phyloP scores from a whole-genome alignment of 331 rosid genomes.

The Acacia pycnantha region DNA sequence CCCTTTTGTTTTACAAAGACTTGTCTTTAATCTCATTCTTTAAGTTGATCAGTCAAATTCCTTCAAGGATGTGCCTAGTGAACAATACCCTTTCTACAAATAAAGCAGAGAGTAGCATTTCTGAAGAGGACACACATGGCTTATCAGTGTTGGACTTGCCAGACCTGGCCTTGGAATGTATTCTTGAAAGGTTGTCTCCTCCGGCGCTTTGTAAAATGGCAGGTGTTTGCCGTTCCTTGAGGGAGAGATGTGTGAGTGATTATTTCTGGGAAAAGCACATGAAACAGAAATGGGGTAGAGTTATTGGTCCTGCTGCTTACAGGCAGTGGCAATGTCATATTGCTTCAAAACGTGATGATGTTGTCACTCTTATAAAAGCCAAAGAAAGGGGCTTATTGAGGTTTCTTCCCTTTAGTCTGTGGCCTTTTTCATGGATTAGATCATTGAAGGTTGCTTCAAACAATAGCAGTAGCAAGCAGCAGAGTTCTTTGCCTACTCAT shows the following conservation, averaged over 20 bases:
- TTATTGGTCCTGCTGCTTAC: constrained; percentile 77
- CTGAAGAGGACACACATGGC: constrained; percentile 45
- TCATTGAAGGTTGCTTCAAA: constrained; percentile 40
- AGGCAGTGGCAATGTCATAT: constrained; percentile 81
- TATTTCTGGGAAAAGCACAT: constrained; percentile 90
- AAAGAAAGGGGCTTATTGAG: constrained; percentile 59
- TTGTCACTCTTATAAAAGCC: constrained; percentile 40
- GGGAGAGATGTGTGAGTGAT: constrained; percentile 81
- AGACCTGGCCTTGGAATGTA: constrained; percentile 75
- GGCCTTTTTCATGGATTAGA: constrained; percentile 88
- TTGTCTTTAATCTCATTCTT: constrained; percentile 35
- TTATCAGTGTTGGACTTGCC: constrained; percentile 83
- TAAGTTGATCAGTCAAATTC: constrained; percentile 40
- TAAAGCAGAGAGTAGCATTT: constrained; percentile 45
- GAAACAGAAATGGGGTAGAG: constrained; percentile 81
- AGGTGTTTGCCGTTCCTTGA: constrained; percentile 70
- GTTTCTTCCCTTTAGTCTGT: constrained; percentile 52
- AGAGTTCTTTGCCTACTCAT: constrained; percentile 54
- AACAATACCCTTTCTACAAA: constrained; percentile 46
- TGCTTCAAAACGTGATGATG: constrained; percentile 50
- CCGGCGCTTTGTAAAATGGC: constrained; percentile 63
- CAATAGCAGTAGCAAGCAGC: constrained; percentile 28
- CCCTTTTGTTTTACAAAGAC: constrained; percentile 50
- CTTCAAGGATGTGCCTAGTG: constrained; percentile 51
- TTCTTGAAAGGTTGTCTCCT: constrained; percentile 80